Evolutionary conservation across 441 rosid species (phyloP).

Genomic region (Gossypium trilobum): DNA sequence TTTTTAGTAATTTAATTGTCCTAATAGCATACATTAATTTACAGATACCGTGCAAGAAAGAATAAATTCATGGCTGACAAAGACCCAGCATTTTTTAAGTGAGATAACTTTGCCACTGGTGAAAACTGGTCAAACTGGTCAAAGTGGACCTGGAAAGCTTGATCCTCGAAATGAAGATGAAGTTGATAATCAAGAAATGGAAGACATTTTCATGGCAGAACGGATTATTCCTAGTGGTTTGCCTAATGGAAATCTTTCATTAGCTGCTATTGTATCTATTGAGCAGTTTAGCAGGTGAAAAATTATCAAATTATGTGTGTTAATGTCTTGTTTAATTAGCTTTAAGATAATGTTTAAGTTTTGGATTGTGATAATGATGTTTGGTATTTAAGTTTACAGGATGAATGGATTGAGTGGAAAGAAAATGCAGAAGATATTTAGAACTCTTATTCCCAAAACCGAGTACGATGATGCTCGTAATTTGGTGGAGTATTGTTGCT

Average conservation of each 20-base stretch:
- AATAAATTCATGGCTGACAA: constrained; percentile 62
- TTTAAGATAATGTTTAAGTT: background rate
- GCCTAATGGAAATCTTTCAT: constrained; percentile 59
- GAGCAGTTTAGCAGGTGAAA: constrained; percentile 93
- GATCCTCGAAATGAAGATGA: constrained; percentile 26
- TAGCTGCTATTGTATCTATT: constrained; percentile 71
- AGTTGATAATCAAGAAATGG: constrained; percentile 41
- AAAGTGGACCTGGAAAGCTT: constrained; percentile 35
- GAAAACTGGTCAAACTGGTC: constrained; percentile 39
- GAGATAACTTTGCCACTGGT: constrained; percentile 50
- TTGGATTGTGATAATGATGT: constrained; percentile 23
- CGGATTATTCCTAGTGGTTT: constrained; percentile 50
- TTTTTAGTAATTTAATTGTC: background rate
- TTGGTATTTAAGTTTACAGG: constrained; percentile 54
- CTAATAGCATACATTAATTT: background rate
- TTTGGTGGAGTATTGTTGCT: constrained; percentile 89
- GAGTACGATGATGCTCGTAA: constrained; percentile 54
- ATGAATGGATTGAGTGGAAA: constrained; percentile 85
- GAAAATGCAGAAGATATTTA: constrained; percentile 73
- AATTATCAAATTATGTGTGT: background rate
- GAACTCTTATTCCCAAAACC: constrained; percentile 58
- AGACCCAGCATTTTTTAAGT: constrained; percentile 56
- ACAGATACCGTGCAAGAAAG: constrained; percentile 67
- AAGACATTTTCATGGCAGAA: constrained; percentile 62
- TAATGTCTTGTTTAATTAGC: background rate